phyloP scores from a whole-genome alignment of 768 basidiomycete genomes.

The Calocybe indica region DNA sequence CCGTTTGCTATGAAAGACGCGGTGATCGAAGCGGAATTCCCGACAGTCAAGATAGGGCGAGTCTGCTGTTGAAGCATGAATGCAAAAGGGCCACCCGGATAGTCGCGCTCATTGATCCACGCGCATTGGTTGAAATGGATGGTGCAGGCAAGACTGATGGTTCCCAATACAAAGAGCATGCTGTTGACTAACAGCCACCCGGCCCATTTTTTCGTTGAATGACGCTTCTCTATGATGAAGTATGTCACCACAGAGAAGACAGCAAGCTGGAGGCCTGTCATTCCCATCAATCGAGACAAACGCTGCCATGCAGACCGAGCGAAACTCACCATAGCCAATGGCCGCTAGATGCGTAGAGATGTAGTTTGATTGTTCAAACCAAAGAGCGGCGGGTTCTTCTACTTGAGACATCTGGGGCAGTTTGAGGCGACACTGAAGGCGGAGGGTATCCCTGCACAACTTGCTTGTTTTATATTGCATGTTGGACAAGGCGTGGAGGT shows the following conservation, averaged over 20 bases:
- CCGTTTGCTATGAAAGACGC: slow-evolving; percentile 22
- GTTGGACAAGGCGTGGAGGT: no score
- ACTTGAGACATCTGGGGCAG: no score
- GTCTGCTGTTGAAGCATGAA: slow-evolving; percentile 2
- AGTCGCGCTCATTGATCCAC: slow-evolving; percentile 9
- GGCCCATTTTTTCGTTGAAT: not conserved
- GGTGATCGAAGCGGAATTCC: slow-evolving; percentile 10
- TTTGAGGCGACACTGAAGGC: no score
- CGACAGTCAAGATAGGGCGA: slow-evolving; percentile 6
- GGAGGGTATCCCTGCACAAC: no score
- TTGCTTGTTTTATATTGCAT: no score
- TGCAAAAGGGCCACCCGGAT: slow-evolving; percentile 6
- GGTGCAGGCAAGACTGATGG: not conserved
- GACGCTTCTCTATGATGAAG: not conserved
- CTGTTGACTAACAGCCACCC: not conserved
- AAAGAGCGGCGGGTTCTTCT: not conserved
- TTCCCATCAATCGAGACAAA: not conserved
- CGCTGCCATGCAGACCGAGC: not conserved
- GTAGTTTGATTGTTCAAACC: not conserved
- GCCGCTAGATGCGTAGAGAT: not conserved
- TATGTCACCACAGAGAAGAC: not conserved
- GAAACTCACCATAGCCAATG: not conserved
- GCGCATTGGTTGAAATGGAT: slow-evolving; percentile 1
- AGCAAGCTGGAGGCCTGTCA: not conserved
- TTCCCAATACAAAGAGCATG: not conserved